Percentiles rank a stretch among this genome's conserved stretches.
Conservation (phyloP, 768 basidiomycete species). For the Pleurotus ostreatus region DNA sequence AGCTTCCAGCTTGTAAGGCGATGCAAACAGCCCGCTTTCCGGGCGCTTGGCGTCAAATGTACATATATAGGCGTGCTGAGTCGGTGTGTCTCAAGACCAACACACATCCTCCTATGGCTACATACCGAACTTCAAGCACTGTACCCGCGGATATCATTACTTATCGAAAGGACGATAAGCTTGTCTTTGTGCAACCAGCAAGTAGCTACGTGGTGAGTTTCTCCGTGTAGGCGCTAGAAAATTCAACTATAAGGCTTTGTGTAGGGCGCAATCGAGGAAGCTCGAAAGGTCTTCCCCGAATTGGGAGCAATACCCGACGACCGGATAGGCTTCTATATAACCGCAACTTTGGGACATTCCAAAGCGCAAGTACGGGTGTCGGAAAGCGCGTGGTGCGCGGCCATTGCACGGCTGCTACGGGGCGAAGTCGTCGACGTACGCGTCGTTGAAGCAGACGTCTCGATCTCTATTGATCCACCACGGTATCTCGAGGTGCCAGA, state of each 20-base stretch:
- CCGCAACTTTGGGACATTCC: constrained; percentile 25
- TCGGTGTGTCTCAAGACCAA: not conserved
- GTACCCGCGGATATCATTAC: constrained; percentile 43
- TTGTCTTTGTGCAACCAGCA: constrained; percentile 51
- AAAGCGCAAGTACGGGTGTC: constrained; percentile 42
- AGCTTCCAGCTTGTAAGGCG: no score
- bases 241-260: not conserved
- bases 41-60: not conserved
- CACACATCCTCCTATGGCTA: constrained; percentile 11
- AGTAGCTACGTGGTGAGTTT: constrained; percentile 36
- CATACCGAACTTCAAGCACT: constrained; percentile 14
- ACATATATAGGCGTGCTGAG: not conserved
- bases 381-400: constrained; percentile 44
- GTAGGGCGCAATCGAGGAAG: constrained; percentile 50
- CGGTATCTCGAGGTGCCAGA: constrained; percentile 36
- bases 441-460: constrained; percentile 25
- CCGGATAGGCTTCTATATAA: constrained; percentile 41
- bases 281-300: constrained; percentile 44
- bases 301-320: constrained; percentile 33
- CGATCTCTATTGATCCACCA: constrained; percentile 27
- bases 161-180: constrained; percentile 36
- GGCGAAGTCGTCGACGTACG: constrained; percentile 47
- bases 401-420: constrained; percentile 34
- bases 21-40: not conserved
- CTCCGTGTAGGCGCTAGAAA: not conserved